Evolutionary conservation across 1,284 basidiomycete species (phyloP), one percentile per base, ranked within the genome.

Genomic region (Apiotrichum siamense): DNA sequence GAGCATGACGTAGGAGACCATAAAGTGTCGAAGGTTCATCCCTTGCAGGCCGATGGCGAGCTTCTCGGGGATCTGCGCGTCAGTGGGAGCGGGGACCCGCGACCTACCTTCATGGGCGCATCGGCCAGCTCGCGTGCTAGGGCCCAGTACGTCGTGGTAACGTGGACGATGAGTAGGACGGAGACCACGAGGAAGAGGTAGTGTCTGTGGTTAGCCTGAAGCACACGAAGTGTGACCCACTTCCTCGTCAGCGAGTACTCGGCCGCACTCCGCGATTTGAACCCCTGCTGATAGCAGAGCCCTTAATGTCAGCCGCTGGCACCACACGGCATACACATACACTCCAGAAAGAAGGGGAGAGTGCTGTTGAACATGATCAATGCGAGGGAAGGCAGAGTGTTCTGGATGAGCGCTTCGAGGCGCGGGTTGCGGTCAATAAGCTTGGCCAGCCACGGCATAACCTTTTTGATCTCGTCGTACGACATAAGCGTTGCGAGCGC

Each of bases 171-270:
- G 74, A 97, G 96, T 27, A 98, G 85, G 38, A 97, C 93, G 59
- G 93, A 93, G 70, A 92, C 79, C 52, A 98, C 80, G 0, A 98
- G 80, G 77, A 97, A 97, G 39, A 98, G 78, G 65, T 96, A 90
- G 69, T 96, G 92, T 79, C 88, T 92, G 61, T 10, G 6, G 37
- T 57, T 46, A 45, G 49, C 23, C 44, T 35, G 15, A 35, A 31
- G 12, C 17, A 13, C n/a, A 15, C 18, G 27, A 38, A 29, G 20
- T 27, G n/a, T 23, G 9, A 18, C 81, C 52, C 54, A 93, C 88
- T 97, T 97, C 64, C 87, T 88, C 68, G 97, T 74, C 37, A 97
- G 75, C 0, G 90, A 92, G 66, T 91, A 93, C 67, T 98, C 94
- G 39, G 96, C 83, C 80, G 88, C 86, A 65, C 90, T 94, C 36